A percentile compares a stretch with the other conserved stretches of the same genome.
Conservation (phyloP, 805 yeast genomes). For the Candida manassasensis region DNA sequence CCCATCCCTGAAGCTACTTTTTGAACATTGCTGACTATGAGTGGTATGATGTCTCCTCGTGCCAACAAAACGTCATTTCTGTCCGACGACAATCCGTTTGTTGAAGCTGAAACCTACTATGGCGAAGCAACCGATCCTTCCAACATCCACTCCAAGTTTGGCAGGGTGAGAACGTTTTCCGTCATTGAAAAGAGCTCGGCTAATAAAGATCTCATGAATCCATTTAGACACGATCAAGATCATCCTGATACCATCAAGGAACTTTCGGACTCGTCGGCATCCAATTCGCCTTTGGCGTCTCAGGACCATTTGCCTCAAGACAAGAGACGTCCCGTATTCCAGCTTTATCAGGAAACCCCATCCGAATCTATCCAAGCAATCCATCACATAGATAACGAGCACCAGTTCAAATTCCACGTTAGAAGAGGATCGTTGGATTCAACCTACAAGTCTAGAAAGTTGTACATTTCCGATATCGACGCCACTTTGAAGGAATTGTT, state of each 20-base stretch:
- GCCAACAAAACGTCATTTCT: constrained; percentile 16
- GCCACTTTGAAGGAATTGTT: constrained; percentile 64
- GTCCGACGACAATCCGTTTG: constrained; percentile 60
- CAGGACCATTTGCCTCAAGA: background rate
- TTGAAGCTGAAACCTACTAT: constrained; percentile 65
- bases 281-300: constrained; percentile 1
- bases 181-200: constrained; percentile 23
- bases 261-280: constrained; percentile 7
- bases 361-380: constrained; percentile 9
- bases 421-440: constrained; percentile 31
- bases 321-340: constrained; percentile 22
- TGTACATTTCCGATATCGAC: constrained; percentile 72
- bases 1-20: no score
- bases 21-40: no score
- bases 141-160: constrained; percentile 33
- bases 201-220: constrained; percentile 7
- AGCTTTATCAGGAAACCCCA: constrained; percentile 16
- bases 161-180: constrained; percentile 56
- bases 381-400: constrained; percentile 6
- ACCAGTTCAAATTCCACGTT: constrained; percentile 11
- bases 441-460: constrained; percentile 38
- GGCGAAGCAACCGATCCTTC: constrained; percentile 58
- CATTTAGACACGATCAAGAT: background rate
- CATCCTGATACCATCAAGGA: constrained; percentile 8
- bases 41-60: no score